Percentiles rank a stretch among this genome's conserved stretches.
Conservation (phyloP, 1,139 yeast genomes). For the Saccharomyces hybrid region DNA sequence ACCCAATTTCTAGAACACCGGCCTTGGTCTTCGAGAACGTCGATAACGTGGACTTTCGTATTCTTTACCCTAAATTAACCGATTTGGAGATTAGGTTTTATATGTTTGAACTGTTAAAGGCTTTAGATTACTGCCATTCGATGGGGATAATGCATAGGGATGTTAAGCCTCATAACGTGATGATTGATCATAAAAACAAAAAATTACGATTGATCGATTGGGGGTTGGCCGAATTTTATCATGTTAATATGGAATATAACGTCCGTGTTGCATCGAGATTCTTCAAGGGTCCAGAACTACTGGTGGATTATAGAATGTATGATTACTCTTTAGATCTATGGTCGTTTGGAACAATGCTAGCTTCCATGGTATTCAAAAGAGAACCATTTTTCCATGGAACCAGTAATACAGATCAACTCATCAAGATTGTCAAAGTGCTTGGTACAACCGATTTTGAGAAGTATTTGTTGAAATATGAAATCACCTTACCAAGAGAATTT, state of each 20-base stretch:
- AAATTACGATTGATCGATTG: constrained; percentile 84
- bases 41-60: constrained; percentile 83
- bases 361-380: constrained; percentile 91
- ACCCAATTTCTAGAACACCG: constrained; percentile 85
- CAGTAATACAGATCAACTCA: constrained; percentile 91
- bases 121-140: constrained; percentile 89
- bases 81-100: constrained; percentile 80
- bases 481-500: constrained; percentile 72
- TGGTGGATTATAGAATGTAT: constrained; percentile 88
- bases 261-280: constrained; percentile 97
- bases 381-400: constrained; percentile 98
- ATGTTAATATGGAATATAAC: constrained; percentile 87
- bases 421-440: constrained; percentile 85
- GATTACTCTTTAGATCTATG: constrained; percentile 93
- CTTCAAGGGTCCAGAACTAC: constrained; percentile 93
- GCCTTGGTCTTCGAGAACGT: constrained; percentile 88
- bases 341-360: constrained; percentile 96
- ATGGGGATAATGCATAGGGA: constrained; percentile 99
- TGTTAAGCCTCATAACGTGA: constrained; percentile 95
- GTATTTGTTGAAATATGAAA: constrained; percentile 68
- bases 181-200: constrained; percentile 83
- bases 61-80: constrained; percentile 82
- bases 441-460: constrained; percentile 79
- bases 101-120: constrained; percentile 80
- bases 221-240: constrained; percentile 98